A percentile compares a stretch with the other conserved stretches of the same genome.
Conservation (phyloP, 345 rosid species). For the Populus deltoides region DNA sequence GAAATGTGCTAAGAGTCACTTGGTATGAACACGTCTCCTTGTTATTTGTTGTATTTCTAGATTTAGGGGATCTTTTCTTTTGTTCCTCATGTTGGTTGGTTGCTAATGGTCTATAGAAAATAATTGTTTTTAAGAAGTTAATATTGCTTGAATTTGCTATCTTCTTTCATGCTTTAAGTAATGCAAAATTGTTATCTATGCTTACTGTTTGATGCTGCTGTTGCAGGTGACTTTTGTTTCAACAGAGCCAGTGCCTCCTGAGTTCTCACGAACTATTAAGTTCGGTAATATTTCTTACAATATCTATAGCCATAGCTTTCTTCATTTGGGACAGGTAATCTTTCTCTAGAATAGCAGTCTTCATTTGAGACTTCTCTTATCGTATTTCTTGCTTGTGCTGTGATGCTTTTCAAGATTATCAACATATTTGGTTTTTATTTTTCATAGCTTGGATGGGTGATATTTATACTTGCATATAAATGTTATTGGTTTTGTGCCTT, state of each 20-base stretch:
- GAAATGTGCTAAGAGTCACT: background rate
- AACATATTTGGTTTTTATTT: background rate
- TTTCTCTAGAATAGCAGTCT: slow-evolving; percentile 1
- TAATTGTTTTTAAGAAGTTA: background rate
- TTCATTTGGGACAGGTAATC: slow-evolving; percentile 82
- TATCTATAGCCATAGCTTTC: slow-evolving; percentile 90
- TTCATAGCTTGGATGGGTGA: background rate
- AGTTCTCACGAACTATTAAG: slow-evolving; percentile 52
- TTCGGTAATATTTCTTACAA: slow-evolving; percentile 62
- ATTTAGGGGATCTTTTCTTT: background rate
- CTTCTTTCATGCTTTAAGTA: background rate
- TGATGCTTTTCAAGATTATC: background rate
- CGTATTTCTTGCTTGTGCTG: background rate
- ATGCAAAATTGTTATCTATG: background rate
- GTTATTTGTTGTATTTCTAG: background rate
- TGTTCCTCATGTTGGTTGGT: background rate
- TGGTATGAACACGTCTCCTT: background rate
- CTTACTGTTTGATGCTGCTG: background rate
- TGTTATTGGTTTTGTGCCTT: background rate
- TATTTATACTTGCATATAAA: background rate
- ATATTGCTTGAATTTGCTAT: background rate
- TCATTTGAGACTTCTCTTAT: background rate
- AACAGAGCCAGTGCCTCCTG: slow-evolving; percentile 60
- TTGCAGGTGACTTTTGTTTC: slow-evolving; percentile 83
- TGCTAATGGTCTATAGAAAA: background rate